These are phyloP conservation scores for Cornus florida DNA, from an alignment of 148 eudicot genomes.

Conservation along the genomic window DNA sequence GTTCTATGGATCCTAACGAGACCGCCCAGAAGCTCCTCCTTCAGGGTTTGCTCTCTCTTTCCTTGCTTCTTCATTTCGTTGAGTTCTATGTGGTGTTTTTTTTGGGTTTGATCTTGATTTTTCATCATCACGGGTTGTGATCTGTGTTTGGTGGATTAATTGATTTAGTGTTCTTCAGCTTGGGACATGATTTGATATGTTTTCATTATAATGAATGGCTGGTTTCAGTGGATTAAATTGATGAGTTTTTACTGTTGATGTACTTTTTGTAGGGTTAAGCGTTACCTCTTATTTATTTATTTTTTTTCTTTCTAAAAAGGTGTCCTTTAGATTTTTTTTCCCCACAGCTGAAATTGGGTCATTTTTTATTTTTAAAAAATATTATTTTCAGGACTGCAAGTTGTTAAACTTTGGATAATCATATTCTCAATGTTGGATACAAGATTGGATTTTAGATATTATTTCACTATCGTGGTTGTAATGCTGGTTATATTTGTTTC, in stretches of 20 bases:
- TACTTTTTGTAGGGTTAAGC: background rate
- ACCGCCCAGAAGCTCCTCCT: constrained; percentile 43
- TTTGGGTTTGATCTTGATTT: background rate
- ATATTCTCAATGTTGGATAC: background rate
- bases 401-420: background rate
- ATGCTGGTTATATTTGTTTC: background rate
- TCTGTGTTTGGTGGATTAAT: background rate
- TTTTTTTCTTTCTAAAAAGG: background rate
- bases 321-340: background rate
- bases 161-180: background rate
- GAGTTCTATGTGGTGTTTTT: background rate
- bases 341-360: background rate
- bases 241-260: background rate
- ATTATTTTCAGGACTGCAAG: background rate
- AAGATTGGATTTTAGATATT: background rate
- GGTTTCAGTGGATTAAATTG: background rate
- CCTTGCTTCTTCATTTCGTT: background rate
- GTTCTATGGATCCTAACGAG: constrained; percentile 51
- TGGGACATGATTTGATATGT: background rate
- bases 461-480: no score
- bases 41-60: constrained; percentile 29
- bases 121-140: constrained; percentile 3
- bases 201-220: background rate
- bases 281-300: background rate
- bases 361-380: background rate